Evolutionary conservation across 2,329 filamentous ascomycete species (phyloP), one percentile per base, ranked within the genome.

Genomic region (Trichoderma breve): DNA sequence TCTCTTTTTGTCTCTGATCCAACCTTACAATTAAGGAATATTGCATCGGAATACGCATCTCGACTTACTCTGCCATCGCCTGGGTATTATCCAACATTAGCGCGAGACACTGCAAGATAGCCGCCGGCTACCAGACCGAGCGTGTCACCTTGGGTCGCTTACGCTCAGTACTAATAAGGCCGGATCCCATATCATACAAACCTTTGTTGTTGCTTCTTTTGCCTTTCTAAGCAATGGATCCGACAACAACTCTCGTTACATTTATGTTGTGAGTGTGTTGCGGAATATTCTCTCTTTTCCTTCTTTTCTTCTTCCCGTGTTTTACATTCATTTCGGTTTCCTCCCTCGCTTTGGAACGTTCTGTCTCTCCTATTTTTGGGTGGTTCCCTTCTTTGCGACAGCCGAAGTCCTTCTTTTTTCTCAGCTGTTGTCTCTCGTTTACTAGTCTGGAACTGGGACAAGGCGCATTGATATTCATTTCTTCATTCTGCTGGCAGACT

Each of bases 241-340:
- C 87, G 68, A 85, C 85, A 55, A 91, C 90, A 26, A 90, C 90
- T 72, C 88, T 92, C 75, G 86, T 91, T 79, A 91, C 90, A 73
- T 92, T 92, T 80, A 86, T 90, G 82, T 81, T 91, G 89, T 91
- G 84, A 88, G 89, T 89, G 78, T 71, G 76, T 43, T 51, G 51
- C 36, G 36, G 61, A 76, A 71, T 77, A 28, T 71, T 68, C 15
- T 28, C 15, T 47, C 14, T 11, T 30, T 26, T 47, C 32, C 72
- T 72, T 76, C 74, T 72, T 67, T 53, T 63, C 72, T 76, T 70
- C 66, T 74, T 75, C 65, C 74, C 73, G 30, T 60, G n/a, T 21
- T 70, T 30, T 47, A 43, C 18, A 70, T 75, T 73, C 76, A 73
- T 75, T 74, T 73, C 65, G 66, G 75, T 72, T 73, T 72, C 28